Evolutionary conservation across 768 basidiomycete species (phyloP), one percentile per base, ranked within the genome.

Genomic region (Mycena vitilis): DNA sequence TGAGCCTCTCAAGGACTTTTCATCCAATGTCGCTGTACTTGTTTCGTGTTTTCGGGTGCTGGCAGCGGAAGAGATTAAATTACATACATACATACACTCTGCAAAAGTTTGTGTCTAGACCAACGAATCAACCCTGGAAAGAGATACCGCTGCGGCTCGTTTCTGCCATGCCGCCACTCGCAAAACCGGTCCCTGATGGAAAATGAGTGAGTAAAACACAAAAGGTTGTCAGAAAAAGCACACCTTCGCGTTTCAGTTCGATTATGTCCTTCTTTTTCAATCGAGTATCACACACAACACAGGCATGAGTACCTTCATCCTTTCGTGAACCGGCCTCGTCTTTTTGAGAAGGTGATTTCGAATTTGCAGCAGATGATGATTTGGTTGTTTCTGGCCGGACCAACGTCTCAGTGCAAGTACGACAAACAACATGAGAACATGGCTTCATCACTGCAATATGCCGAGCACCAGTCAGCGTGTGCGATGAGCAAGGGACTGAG

Each of bases 141-240:
- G 95, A 91, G 15, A 95, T 81, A 2, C 95, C 95, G 36, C 77
- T 88, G 91, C 44, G 88, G 90, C 65, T 68, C 4, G 93, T 92
- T 80, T 97, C 95, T n/a, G 95, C 95, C 71, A 95, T 79, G 8
- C 96, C 96, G n/a, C 96, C 96, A 60, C 94, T 93, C 10, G 96
- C 95, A 75, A 94, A 98, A 0, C 96, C 96, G 12, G 96, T 98
- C 30, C 95, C 94, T 95, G 62, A 5, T 48, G 9, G 42, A 34
- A 13, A n/a, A n/a, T n/a, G 18, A 15, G 2, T 25, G 44, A 40
- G 40, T 4, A 70, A 30, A n/a, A 0, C 7, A 13, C 8, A 13
- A 47, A 22, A 47, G 16, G 22, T 2, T 10, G 37, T 40, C 44
- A 22, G 23, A 34, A 15, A n/a, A n/a, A n/a, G n/a, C 85, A 63